Percentiles rank a stretch among this genome's conserved stretches.
Conservation (phyloP, 768 basidiomycete species). For the Podaxis mareebaensis region DNA sequence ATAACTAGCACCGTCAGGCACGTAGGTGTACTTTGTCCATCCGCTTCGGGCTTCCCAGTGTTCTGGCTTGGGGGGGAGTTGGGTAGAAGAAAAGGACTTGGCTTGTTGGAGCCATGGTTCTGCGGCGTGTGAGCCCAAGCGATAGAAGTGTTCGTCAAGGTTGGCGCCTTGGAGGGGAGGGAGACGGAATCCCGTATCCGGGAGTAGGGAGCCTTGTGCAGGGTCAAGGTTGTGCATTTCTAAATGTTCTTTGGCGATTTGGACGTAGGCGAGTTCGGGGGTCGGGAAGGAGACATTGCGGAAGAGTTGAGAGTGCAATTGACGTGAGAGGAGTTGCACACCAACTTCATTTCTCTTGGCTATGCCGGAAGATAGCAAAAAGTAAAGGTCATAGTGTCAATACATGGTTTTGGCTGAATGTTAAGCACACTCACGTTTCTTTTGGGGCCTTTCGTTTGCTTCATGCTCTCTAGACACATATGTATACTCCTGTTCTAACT, state of each 20-base stretch:
- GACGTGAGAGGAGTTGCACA: conserved; percentile 87
- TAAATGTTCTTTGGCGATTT: conserved; percentile 82
- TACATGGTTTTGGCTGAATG: background rate
- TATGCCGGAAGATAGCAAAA: conserved; percentile 21
- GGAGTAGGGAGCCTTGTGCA: conserved; percentile 76
- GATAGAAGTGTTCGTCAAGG: conserved; percentile 87
- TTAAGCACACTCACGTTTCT: conserved; percentile 6
- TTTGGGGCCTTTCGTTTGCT: no score
- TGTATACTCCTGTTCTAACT: background rate
- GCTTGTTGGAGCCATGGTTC: conserved; percentile 81
- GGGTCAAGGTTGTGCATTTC: conserved; percentile 80
- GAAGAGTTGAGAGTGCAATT: conserved; percentile 85
- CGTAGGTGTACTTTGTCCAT: conserved; percentile 85
- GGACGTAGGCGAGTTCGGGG: conserved; percentile 60
- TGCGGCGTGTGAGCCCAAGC: conserved; percentile 66
- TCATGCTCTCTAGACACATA: background rate
- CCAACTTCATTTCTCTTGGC: conserved; percentile 84
- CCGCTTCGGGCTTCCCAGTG: conserved; percentile 62
- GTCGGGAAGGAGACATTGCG: conserved; percentile 62
- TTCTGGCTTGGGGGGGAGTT: conserved; percentile 61
- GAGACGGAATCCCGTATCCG: conserved; percentile 76
- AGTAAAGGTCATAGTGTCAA: background rate
- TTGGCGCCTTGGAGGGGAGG: conserved; percentile 81
- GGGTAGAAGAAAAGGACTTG: conserved; percentile 47
- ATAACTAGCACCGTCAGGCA: conserved; percentile 75